phyloP scores from a whole-genome alignment of 1,284 basidiomycete genomes.

The Rhizoctonia solani region DNA sequence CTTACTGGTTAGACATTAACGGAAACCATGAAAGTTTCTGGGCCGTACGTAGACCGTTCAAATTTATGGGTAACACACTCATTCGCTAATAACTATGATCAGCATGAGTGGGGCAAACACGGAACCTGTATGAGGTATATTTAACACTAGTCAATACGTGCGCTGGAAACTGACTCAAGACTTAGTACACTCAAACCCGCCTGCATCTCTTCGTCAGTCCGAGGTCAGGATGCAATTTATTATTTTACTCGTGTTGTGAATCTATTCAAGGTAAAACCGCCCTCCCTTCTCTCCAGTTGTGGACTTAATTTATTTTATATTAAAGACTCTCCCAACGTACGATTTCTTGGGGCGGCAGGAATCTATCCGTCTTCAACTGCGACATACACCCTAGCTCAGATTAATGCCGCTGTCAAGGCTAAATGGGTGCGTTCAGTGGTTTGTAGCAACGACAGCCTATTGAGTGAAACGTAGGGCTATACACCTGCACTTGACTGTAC shows the following conservation, averaged over 20 bases:
- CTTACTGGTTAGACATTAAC: conserved; percentile 65
- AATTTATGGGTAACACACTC: neutral
- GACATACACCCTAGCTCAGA: conserved; percentile 59
- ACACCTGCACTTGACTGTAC: conserved; percentile 64
- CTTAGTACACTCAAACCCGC: conserved; percentile 59
- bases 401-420: conserved; percentile 60
- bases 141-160: neutral
- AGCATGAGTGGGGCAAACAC: conserved; percentile 48
- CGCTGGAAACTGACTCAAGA: conserved; percentile 28
- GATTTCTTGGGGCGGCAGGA: conserved; percentile 69
- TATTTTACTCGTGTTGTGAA: conserved; percentile 70
- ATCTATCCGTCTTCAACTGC: conserved; percentile 64
- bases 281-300: neutral
- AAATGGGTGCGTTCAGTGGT: conserved; percentile 52
- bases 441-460: conserved; percentile 30
- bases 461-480: conserved; percentile 47
- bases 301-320: neutral
- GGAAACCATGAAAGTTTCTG: conserved; percentile 68
- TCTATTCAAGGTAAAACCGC: conserved; percentile 60
- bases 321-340: conserved; percentile 69
- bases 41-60: conserved; percentile 55
- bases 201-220: conserved; percentile 27
- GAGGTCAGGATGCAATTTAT: conserved; percentile 44
- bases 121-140: conserved; percentile 72
- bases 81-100: neutral